These are phyloP conservation scores for Yamadazyma tumulicola DNA, from an alignment of 805 yeast genomes.

Conservation along the genomic window DNA sequence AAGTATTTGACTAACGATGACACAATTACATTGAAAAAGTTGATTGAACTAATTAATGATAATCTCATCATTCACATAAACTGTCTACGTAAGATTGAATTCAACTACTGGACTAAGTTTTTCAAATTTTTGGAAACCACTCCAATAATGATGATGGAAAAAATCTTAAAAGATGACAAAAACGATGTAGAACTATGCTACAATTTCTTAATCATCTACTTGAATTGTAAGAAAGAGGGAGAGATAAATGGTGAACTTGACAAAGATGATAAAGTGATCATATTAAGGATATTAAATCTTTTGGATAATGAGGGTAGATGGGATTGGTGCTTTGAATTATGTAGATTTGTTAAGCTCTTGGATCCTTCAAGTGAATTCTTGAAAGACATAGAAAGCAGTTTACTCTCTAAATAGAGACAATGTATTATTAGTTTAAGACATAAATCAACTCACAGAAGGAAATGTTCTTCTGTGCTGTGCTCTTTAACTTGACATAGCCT, in stretches of 20 bases:
- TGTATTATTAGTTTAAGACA: no score
- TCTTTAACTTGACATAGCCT: no score
- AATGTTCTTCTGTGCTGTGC: no score
- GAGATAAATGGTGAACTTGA: constrained; percentile 22
- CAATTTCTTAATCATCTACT: constrained; percentile 49
- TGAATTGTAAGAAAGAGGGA: constrained; percentile 44
- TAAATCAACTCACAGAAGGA: no score
- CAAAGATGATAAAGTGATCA: constrained; percentile 36
- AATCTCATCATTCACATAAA: constrained; percentile 40
- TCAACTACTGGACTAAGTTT: constrained; percentile 50
- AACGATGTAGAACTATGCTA: constrained; percentile 44
- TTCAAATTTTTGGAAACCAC: constrained; percentile 38
- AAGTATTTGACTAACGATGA: constrained; percentile 34
- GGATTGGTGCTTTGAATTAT: constrained; percentile 53
- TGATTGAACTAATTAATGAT: constrained; percentile 9
- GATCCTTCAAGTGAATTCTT: constrained; percentile 39
- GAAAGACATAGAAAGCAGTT: constrained; percentile 10
- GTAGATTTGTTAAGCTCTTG: constrained; percentile 50
- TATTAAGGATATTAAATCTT: constrained; percentile 42
- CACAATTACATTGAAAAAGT: constrained; percentile 15
- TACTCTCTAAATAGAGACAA: background rate
- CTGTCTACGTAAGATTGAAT: constrained; percentile 58
- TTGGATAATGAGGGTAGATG: constrained; percentile 39
- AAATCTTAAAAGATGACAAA: constrained; percentile 27
- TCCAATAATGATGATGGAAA: constrained; percentile 44